Conservation (phyloP, 2,329 filamentous ascomycete species). For the Bipolaris zeicola region DNA sequence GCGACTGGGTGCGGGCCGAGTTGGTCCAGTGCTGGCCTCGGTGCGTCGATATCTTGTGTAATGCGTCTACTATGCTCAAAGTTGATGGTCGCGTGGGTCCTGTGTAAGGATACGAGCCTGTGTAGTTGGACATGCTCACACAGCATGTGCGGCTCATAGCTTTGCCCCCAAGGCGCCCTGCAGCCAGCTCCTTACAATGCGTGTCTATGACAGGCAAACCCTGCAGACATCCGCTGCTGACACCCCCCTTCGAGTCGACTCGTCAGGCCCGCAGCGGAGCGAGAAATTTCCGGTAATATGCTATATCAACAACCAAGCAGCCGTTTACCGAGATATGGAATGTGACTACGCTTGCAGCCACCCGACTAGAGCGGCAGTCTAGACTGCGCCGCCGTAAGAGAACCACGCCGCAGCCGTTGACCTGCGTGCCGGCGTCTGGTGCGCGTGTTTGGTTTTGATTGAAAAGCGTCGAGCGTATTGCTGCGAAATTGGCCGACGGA, state of each 20-base stretch:
- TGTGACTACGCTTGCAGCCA: slow-evolving; percentile 21
- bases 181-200: slow-evolving; percentile 19
- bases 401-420: slow-evolving; percentile 29
- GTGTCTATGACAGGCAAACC: slow-evolving; percentile 22
- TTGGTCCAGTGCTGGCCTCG: slow-evolving; percentile 32
- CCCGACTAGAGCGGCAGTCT: slow-evolving; percentile 14
- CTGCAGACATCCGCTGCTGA: slow-evolving; percentile 21
- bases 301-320: slow-evolving; percentile 16
- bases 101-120: neutral
- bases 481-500: slow-evolving; percentile 25
- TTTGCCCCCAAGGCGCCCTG: slow-evolving; percentile 17
- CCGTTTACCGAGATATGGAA: slow-evolving; percentile 23
- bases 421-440: slow-evolving; percentile 20
- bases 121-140: slow-evolving; percentile 8
- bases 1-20: slow-evolving; percentile 46
- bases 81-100: slow-evolving; percentile 8
- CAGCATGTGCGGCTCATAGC: slow-evolving; percentile 21
- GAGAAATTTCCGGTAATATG: slow-evolving; percentile 36
- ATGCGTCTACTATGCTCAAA: slow-evolving; percentile 9
- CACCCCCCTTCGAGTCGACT: slow-evolving; percentile 4
- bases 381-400: slow-evolving; percentile 24
- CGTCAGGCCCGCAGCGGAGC: slow-evolving; percentile 31
- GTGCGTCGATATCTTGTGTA: slow-evolving; percentile 6
- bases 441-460: slow-evolving; percentile 27
- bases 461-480: slow-evolving; percentile 21